phyloP scores from a whole-genome alignment of 305 asterid genomes.

The Ilex paraguariensis region DNA sequence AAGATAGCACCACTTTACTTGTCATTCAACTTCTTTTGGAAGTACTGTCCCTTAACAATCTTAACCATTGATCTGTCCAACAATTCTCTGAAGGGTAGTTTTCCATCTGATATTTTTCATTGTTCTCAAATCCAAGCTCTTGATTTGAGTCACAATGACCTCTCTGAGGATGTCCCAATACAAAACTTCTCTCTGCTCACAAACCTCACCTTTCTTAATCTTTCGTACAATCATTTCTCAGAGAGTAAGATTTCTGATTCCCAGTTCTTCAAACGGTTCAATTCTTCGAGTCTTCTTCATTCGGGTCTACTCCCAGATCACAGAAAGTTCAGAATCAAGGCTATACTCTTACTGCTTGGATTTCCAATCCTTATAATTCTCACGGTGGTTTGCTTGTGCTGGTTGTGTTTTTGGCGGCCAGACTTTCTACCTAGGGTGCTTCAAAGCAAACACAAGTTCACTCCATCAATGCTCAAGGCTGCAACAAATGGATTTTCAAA shows the following conservation, averaged over 20 bases:
- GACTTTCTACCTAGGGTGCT: constrained; percentile 15
- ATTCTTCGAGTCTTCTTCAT: constrained; percentile 33
- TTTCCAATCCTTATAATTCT: constrained; percentile 29
- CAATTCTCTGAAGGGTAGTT: constrained; percentile 35
- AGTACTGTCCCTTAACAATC: constrained; percentile 45
- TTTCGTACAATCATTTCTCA: constrained; percentile 43
- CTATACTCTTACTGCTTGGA: constrained; percentile 21
- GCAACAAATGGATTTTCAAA: constrained; percentile 40
- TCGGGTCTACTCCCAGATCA: constrained; percentile 43
- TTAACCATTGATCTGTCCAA: constrained; percentile 43
- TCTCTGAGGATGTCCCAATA: constrained; percentile 46
- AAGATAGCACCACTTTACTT: constrained; percentile 48
- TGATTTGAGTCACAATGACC: constrained; percentile 36
- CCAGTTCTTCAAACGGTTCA: constrained; percentile 33
- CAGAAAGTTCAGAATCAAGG: constrained; percentile 26
- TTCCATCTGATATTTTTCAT: constrained; percentile 33
- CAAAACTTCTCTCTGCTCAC: constrained; percentile 23
- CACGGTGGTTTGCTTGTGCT: constrained; percentile 19
- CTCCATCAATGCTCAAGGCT: constrained; percentile 22
- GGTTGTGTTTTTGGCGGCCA: constrained; percentile 27
- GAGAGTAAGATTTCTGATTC: constrained; percentile 29
- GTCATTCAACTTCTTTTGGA: constrained; percentile 58
- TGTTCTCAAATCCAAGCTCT: constrained; percentile 43
- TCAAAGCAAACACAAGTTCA: constrained; percentile 18
- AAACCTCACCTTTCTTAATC: constrained; percentile 38